These are phyloP conservation scores for Gloeophyllum trabeum DNA, from an alignment of 768 basidiomycete species.

Conservation along the genomic window DNA sequence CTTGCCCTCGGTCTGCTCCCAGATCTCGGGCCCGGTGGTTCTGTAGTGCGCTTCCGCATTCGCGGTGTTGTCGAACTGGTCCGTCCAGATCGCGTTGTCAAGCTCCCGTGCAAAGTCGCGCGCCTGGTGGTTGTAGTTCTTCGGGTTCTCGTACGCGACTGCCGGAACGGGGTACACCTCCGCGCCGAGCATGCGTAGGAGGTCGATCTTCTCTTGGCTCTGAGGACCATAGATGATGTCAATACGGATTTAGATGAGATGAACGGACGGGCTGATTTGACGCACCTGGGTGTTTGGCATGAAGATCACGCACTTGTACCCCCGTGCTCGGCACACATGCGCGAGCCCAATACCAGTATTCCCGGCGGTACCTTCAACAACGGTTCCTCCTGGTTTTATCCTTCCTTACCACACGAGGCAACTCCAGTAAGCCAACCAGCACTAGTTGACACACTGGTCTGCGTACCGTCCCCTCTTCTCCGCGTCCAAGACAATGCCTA, in stretches of 20 bases:
- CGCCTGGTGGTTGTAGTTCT: conserved; percentile 98
- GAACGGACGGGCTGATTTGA: neutral
- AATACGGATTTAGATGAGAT: neutral
- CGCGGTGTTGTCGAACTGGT: conserved; percentile 96
- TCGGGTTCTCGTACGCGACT: conserved; percentile 89
- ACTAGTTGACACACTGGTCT: neutral
- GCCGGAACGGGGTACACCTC: conserved; percentile 96
- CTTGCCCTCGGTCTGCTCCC: conserved; percentile 73
- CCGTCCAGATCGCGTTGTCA: conserved; percentile 86
- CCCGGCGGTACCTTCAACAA: conserved; percentile 96
- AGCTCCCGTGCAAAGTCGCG: conserved; percentile 68
- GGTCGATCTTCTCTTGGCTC: conserved; percentile 98
- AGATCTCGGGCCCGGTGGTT: conserved; percentile 94
- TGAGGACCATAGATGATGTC: conserved; percentile 16
- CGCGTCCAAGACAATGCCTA: conserved; percentile 79
- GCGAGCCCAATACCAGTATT: conserved; percentile 97
- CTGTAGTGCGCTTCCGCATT: conserved; percentile 83
- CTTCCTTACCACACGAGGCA: conserved; percentile 21
- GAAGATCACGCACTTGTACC: conserved; percentile 98
- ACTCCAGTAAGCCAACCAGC: neutral
- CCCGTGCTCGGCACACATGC: conserved; percentile 85
- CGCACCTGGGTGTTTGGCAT: conserved; percentile 90
- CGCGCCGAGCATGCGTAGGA: conserved; percentile 93
- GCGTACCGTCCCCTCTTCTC: conserved; percentile 74
- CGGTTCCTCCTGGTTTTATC: conserved; percentile 86